Percentiles rank a stretch among this genome's conserved stretches.
These are phyloP conservation scores for Hanseniaspora taiwanica DNA, from an alignment of 805 yeast genomes.

Conservation along the genomic window DNA sequence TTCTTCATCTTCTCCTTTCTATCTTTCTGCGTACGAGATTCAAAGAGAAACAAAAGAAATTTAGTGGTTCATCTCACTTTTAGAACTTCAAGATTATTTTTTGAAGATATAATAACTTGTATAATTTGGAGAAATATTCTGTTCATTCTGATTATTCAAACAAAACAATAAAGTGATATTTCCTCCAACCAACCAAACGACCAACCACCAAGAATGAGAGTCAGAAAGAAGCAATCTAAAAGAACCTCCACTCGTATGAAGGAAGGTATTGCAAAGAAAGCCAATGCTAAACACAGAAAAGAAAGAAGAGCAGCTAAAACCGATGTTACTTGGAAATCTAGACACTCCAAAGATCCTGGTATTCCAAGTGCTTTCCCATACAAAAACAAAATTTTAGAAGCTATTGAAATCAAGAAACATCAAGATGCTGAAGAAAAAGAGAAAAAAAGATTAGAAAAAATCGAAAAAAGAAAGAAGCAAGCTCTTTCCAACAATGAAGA, in stretches of 20 bases:
- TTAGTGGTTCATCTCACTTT: no score
- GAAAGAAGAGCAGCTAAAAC: conserved; percentile 71
- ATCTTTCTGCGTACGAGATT: no score
- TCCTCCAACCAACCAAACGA: no score
- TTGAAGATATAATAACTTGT: no score
- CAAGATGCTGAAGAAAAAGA: conserved; percentile 42
- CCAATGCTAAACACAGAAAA: conserved; percentile 82
- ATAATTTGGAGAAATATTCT: no score
- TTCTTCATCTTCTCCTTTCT: neutral
- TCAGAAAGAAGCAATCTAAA: conserved; percentile 61
- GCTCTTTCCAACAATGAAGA: conserved; percentile 26
- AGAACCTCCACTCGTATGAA: conserved; percentile 86
- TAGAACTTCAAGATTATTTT: no score
- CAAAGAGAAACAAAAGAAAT: no score
- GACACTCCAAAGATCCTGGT: conserved; percentile 76
- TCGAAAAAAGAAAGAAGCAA: conserved; percentile 25
- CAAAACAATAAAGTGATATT: no score
- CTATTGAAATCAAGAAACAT: conserved; percentile 52
- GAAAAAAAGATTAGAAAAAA: conserved; percentile 35
- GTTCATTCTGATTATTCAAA: no score
- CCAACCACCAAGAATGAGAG: conserved; percentile 26
- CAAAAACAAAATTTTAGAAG: conserved; percentile 66
- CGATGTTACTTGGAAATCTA: conserved; percentile 89
- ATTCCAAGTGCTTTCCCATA: conserved; percentile 93
- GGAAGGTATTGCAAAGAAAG: conserved; percentile 93